phyloP scores from a whole-genome alignment of 306 rosid species.

The apple (Malus domestica) region ASM211411v1 NC_041801.1:14475001-14475500 shows the following conservation, averaged over 20 bases:
- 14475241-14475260: constrained; percentile 19
- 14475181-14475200: background rate
- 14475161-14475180: background rate
- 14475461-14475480: background rate
- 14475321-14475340: constrained; percentile 63
- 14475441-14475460: background rate
- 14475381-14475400: background rate
- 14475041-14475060: constrained; percentile 90
- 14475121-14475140: background rate
- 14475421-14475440: constrained; percentile 2
- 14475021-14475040: constrained; percentile 75
- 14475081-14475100: constrained; percentile 59
- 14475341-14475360: constrained; percentile 49
- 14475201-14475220: background rate
- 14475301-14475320: constrained; percentile 83
- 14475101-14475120: background rate
- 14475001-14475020: constrained; percentile 16
- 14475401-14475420: background rate
- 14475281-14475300: constrained; percentile 67
- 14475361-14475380: constrained; percentile 10
- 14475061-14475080: constrained; percentile 87
- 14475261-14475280: constrained; percentile 54
- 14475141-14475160: background rate
- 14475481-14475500: background rate
- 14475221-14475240: background rate